phyloP scores from a whole-genome alignment of 768 basidiomycete species.

The Grammothele lineata region DNA sequence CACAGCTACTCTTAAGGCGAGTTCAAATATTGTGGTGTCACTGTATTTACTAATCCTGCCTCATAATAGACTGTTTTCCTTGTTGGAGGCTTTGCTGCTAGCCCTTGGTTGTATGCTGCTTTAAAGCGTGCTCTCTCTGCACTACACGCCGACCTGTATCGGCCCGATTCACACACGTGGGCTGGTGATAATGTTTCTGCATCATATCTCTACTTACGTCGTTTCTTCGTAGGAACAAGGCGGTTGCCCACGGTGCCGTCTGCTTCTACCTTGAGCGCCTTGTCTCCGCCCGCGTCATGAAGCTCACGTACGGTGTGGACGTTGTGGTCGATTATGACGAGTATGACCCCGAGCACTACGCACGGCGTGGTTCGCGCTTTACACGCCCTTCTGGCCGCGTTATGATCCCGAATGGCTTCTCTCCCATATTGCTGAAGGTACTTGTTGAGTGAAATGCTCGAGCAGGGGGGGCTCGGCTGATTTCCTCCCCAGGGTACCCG shows the following conservation, averaged over 20 bases:
- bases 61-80: slow-evolving; percentile 60
- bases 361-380: slow-evolving; percentile 29
- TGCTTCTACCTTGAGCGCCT: slow-evolving; percentile 43
- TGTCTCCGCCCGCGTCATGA: slow-evolving; percentile 44
- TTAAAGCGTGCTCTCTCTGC: slow-evolving; percentile 59
- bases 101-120: slow-evolving; percentile 72
- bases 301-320: slow-evolving; percentile 43
- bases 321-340: slow-evolving; percentile 34
- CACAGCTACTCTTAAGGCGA: slow-evolving; percentile 24
- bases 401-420: slow-evolving; percentile 9
- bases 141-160: slow-evolving; percentile 53
- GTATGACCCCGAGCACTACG: slow-evolving; percentile 35
- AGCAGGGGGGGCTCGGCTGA: too few species aligned
- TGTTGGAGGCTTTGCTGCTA: slow-evolving; percentile 80
- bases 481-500: background rate
- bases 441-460: slow-evolving; percentile 23
- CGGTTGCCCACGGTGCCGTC: slow-evolving; percentile 50
- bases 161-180: slow-evolving; percentile 77
- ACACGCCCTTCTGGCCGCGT: slow-evolving; percentile 25
- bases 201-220: too few species aligned
- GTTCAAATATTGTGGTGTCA: too few species aligned
- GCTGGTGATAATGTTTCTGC: background rate
- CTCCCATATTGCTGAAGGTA: slow-evolving; percentile 12
- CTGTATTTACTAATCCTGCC: too few species aligned
- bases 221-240: slow-evolving; percentile 35